phyloP scores from a whole-genome alignment of 2,329 filamentous ascomycete genomes.

The Colletotrichum brevisporum region DNA sequence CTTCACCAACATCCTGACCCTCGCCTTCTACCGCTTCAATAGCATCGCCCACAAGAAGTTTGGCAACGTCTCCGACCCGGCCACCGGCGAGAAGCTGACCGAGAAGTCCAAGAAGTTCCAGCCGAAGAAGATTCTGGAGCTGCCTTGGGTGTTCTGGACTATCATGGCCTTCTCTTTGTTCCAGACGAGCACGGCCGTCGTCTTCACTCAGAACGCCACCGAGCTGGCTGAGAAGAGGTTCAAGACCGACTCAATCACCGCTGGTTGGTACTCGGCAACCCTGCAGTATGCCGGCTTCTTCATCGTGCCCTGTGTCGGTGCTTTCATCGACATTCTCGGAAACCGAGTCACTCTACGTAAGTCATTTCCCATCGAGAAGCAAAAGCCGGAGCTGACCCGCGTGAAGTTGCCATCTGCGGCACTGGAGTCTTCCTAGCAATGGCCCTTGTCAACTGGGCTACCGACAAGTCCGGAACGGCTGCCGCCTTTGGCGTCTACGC shows the following conservation, averaged over 20 bases:
- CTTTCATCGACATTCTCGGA: conserved; percentile 70
- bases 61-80: conserved; percentile 62
- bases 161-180: conserved; percentile 70
- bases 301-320: conserved; percentile 67
- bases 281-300: conserved; percentile 70
- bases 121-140: conserved; percentile 65
- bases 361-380: not conserved
- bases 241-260: conserved; percentile 65
- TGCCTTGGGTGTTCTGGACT: conserved; percentile 74
- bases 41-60: conserved; percentile 64
- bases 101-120: conserved; percentile 73
- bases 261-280: conserved; percentile 73
- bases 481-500: conserved; percentile 73
- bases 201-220: conserved; percentile 71
- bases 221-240: conserved; percentile 74
- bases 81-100: conserved; percentile 71
- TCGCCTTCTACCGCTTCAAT: conserved; percentile 70
- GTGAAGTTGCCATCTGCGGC: conserved; percentile 58
- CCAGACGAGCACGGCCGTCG: conserved; percentile 67
- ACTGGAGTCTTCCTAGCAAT: conserved; percentile 62
- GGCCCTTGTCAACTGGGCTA: conserved; percentile 67
- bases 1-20: conserved; percentile 70
- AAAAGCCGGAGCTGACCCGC: not conserved
- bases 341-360: conserved; percentile 62
- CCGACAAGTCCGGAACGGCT: conserved; percentile 64